Conservation (phyloP, 768 basidiomycete genomes). For the Tylopilus vinaceipallidus region DNA sequence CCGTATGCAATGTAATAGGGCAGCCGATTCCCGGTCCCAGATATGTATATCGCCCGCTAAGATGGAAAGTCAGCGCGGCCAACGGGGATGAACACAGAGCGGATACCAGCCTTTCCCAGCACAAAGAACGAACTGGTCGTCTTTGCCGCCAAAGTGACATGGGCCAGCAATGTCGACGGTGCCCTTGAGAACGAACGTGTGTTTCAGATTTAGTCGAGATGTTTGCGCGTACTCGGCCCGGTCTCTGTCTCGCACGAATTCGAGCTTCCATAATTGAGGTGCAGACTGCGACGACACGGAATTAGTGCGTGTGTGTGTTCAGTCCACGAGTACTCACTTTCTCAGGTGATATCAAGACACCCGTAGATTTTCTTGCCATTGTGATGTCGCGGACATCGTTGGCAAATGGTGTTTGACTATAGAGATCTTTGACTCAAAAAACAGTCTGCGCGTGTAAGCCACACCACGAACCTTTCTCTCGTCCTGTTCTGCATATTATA, state of each 20-base stretch:
- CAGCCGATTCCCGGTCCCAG: slow-evolving; percentile 81
- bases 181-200: slow-evolving; percentile 71
- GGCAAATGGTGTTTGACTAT: slow-evolving; percentile 52
- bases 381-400: slow-evolving; percentile 55
- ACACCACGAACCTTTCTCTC: slow-evolving; percentile 42
- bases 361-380: slow-evolving; percentile 42
- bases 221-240: slow-evolving; percentile 36
- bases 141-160: slow-evolving; percentile 79
- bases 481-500: slow-evolving; percentile 46
- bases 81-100: neutral
- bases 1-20: slow-evolving; percentile 66
- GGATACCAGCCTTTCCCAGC: slow-evolving; percentile 61
- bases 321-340: slow-evolving; percentile 20
- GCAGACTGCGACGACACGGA: slow-evolving; percentile 46
- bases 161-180: slow-evolving; percentile 74
- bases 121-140: slow-evolving; percentile 76
- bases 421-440: slow-evolving; percentile 10
- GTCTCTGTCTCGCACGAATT: slow-evolving; percentile 52
- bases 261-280: slow-evolving; percentile 77
- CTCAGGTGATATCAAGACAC: slow-evolving; percentile 42
- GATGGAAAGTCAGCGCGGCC: neutral
- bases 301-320: slow-evolving; percentile 4
- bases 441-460: neutral
- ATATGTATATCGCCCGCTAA: slow-evolving; percentile 80
- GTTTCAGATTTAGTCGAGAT: slow-evolving; percentile 43